Evolutionary conservation across 163 green algal species (phyloP).

Genomic region (Chlorella variabilis): DNA sequence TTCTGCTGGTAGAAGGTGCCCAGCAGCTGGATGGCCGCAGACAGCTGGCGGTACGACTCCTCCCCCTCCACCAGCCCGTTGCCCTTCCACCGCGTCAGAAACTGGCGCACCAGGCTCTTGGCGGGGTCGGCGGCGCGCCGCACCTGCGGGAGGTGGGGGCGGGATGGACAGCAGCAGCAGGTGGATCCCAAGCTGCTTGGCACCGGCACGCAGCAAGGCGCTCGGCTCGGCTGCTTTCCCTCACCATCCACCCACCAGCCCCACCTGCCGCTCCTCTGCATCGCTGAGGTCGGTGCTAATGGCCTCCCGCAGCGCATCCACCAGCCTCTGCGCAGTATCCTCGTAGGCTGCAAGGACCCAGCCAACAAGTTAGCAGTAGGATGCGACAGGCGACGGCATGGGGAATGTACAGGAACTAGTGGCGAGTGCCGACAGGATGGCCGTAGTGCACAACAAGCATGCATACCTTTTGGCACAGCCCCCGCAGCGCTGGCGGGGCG

Average conservation of each 20-base stretch:
- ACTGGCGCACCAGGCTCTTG: slow-evolving; percentile 56
- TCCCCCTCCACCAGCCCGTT: slow-evolving; percentile 15
- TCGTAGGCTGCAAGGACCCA: slow-evolving; percentile 37
- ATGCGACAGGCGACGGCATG: too few relatives aligned
- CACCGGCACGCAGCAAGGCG: too few relatives aligned
- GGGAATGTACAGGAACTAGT: too few relatives aligned
- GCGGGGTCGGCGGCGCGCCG: slow-evolving; percentile 54
- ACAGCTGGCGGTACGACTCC: slow-evolving; percentile 40
- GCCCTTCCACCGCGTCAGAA: slow-evolving; percentile 50
- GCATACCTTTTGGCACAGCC: slow-evolving; percentile 23
- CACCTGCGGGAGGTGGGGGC: slow-evolving; percentile 30
- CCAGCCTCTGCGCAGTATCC: slow-evolving; percentile 43
- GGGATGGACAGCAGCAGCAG: background rate
- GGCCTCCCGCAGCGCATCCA: slow-evolving; percentile 51
- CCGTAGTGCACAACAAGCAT: too few relatives aligned
- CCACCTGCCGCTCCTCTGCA: slow-evolving; percentile 49
- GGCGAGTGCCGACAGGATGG: too few relatives aligned
- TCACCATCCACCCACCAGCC: too few relatives aligned
- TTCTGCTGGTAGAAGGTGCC: slow-evolving; percentile 56
- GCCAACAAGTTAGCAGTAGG: background rate
- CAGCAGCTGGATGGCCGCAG: slow-evolving; percentile 48
- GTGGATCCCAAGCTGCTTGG: background rate
- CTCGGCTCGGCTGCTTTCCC: too few relatives aligned
- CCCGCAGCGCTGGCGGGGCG: background rate
- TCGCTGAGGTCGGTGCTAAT: slow-evolving; percentile 55